phyloP scores from a whole-genome alignment of 768 basidiomycete genomes.

The Neoboletus subvelutipes region DNA sequence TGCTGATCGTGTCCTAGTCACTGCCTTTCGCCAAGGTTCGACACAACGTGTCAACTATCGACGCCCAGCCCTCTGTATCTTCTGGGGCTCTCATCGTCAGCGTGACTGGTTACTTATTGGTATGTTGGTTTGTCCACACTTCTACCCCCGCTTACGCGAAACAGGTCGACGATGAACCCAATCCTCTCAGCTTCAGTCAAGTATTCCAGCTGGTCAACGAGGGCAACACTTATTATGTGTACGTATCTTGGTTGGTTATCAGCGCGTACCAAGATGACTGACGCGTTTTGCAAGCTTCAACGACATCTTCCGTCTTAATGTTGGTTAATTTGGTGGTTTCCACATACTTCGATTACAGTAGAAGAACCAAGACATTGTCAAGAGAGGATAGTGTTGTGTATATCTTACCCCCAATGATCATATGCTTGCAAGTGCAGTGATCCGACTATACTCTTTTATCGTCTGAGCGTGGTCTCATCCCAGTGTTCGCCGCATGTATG shows the following conservation, averaged over 20 bases:
- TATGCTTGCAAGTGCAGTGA: slow-evolving; percentile 6
- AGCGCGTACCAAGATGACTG: slow-evolving; percentile 5
- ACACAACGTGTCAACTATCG: slow-evolving; percentile 80
- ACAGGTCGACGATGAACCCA: slow-evolving; percentile 77
- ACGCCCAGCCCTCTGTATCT: slow-evolving; percentile 81
- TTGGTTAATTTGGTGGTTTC: slow-evolving; percentile 38
- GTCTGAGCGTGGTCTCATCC: background rate
- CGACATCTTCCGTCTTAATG: slow-evolving; percentile 91
- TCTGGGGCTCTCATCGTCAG: slow-evolving; percentile 64
- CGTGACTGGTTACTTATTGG: slow-evolving; percentile 85
- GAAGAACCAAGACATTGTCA: slow-evolving; percentile 17
- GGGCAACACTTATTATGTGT: slow-evolving; percentile 80
- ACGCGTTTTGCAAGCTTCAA: slow-evolving; percentile 55
- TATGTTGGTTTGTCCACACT: slow-evolving; percentile 34
- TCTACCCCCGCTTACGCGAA: slow-evolving; percentile 4
- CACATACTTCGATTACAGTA: background rate
- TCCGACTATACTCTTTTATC: background rate
- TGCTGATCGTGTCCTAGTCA: slow-evolving; percentile 38
- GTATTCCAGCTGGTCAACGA: slow-evolving; percentile 89
- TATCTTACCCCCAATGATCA: slow-evolving; percentile 15
- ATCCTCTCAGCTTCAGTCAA: slow-evolving; percentile 90
- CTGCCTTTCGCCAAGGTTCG: slow-evolving; percentile 81
- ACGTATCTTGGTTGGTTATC: slow-evolving; percentile 32
- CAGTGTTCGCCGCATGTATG: background rate
- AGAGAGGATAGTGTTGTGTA: slow-evolving; percentile 9